phyloP scores from a whole-genome alignment of 495 filamentous ascomycete genomes.

The Tuber umbilicatum region DNA sequence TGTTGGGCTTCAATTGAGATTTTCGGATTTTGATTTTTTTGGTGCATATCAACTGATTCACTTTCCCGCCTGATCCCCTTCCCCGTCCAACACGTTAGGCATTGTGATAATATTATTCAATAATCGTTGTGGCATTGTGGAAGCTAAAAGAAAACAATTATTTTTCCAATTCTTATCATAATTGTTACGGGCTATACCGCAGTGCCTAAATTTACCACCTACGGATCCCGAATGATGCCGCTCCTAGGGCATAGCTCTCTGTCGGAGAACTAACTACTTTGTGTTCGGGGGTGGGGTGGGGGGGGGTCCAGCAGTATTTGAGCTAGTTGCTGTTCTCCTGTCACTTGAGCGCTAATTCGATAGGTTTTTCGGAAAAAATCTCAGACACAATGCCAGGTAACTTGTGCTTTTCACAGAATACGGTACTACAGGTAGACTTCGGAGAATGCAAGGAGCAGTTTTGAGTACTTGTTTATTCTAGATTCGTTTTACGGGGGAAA shows the following conservation, averaged over 20 bases:
- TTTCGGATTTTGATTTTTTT: too few species aligned
- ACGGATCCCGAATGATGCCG: background rate
- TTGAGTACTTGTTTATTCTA: background rate
- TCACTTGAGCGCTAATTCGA: background rate
- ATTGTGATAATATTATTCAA: background rate
- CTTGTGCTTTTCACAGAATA: too few species aligned
- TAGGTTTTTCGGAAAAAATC: background rate
- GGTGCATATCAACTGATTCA: too few species aligned
- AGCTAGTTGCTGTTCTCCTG: background rate
- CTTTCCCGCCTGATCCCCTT: too few species aligned
- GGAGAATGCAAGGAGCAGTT: background rate
- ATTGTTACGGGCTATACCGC: background rate
- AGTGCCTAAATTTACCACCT: background rate
- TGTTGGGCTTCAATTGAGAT: too few species aligned
- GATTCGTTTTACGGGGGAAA: background rate
- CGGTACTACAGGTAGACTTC: too few species aligned
- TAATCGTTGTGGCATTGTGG: too few species aligned
- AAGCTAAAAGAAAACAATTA: background rate
- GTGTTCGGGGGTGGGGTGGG: background rate
- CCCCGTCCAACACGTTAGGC: too few species aligned
- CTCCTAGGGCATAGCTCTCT: background rate
- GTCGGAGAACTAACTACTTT: background rate
- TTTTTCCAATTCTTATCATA: background rate
- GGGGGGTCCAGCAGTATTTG: background rate
- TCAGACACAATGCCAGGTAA: background rate